phyloP scores from a whole-genome alignment of 179 eudicot species.

The Beta lomatogona region DNA sequence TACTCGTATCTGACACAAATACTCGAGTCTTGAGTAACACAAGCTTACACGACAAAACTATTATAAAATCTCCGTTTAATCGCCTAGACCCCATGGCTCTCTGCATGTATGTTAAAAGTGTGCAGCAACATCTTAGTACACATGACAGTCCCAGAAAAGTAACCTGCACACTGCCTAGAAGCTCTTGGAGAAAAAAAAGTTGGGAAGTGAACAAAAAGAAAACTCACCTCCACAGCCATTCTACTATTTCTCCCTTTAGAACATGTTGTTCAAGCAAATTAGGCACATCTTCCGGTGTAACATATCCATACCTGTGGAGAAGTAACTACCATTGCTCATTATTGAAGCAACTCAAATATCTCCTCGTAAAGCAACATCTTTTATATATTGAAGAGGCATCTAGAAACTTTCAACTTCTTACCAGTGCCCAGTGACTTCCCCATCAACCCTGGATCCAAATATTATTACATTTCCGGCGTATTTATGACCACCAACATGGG shows the following conservation, averaged over 20 bases:
- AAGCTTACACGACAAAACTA: background rate
- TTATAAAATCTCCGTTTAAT: background rate
- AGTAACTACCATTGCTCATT: constrained; percentile 4
- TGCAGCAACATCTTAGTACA: background rate
- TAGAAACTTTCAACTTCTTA: constrained; percentile 34
- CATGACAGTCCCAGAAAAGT: background rate
- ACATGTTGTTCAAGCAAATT: constrained; percentile 85
- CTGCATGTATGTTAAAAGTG: background rate
- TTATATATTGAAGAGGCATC: background rate
- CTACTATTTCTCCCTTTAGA: constrained; percentile 82
- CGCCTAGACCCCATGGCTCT: background rate
- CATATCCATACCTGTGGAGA: constrained; percentile 85
- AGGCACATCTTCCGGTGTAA: constrained; percentile 86
- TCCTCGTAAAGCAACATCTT: background rate
- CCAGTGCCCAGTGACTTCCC: constrained; percentile 84
- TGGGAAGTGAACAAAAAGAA: background rate
- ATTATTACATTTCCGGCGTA: constrained; percentile 95
- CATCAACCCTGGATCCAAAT: constrained; percentile 60
- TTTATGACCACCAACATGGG: constrained; percentile 97
- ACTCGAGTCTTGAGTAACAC: background rate
- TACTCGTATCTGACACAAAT: too few relatives aligned
- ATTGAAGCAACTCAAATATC: background rate
- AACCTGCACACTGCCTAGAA: background rate
- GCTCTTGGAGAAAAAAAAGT: constrained; percentile 5
- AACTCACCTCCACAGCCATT: constrained; percentile 82